A percentile compares a stretch with the other conserved stretches of the same genome.
phyloP scores from a whole-genome alignment of 192 early-diverging fungal genomes.

The Coemansia sp. region DNA sequence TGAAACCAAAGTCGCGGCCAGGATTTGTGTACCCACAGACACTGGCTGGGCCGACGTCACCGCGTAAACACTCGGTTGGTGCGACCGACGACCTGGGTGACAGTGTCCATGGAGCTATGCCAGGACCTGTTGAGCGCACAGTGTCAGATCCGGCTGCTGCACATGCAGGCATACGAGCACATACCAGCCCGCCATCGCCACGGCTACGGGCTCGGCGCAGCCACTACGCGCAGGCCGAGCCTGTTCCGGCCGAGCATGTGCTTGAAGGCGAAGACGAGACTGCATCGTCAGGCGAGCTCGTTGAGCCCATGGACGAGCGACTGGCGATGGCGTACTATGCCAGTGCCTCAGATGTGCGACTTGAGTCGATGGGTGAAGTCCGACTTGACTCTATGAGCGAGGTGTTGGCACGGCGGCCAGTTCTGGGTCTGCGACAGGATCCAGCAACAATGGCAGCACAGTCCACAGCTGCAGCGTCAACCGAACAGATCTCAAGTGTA shows the following conservation, averaged over 20 bases:
- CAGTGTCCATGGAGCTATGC: constrained; percentile 12
- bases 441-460: constrained; percentile 5
- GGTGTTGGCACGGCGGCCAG: constrained; percentile 28
- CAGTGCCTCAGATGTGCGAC: constrained; percentile 33
- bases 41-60: constrained; percentile 34
- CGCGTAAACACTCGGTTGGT: constrained; percentile 48
- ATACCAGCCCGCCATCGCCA: constrained; percentile 53
- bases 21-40: constrained; percentile 45
- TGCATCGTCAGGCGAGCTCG: constrained; percentile 27
- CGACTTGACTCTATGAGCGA: constrained; percentile 38
- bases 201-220: constrained; percentile 20
- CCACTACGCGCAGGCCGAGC: constrained; percentile 12
- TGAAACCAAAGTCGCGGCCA: constrained; percentile 26
- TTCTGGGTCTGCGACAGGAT: constrained; percentile 45
- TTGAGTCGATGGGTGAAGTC: constrained; percentile 29
- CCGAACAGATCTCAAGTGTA: constrained; percentile 22
- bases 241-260: constrained; percentile 1
- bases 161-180: constrained; percentile 29
- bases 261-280: constrained; percentile 33
- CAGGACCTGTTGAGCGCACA: constrained; percentile 28
- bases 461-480: constrained; percentile 19
- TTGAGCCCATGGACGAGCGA: constrained; percentile 17
- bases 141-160: constrained; percentile 33
- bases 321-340: constrained; percentile 27
- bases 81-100: constrained; percentile 21